Conservation (phyloP, 2,329 filamentous ascomycete species). For the Nemania sp. region DNA sequence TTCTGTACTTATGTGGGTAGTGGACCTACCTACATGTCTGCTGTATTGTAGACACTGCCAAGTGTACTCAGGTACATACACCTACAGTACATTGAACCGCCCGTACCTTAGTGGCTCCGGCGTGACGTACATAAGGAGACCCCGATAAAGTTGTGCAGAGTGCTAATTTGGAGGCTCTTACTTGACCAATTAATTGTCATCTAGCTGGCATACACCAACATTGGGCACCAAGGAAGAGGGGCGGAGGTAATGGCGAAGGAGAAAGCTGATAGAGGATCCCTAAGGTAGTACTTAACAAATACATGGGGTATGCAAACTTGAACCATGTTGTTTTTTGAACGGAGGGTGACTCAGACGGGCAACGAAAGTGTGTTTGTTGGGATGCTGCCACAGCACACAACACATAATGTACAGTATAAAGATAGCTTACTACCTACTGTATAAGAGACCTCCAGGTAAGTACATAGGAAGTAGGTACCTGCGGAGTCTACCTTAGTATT, state of each 20-base stretch:
- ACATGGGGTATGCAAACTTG: neutral
- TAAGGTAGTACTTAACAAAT: no score
- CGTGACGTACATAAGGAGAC: slow-evolving; percentile 23
- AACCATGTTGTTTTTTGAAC: neutral
- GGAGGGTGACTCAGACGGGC: slow-evolving; percentile 20
- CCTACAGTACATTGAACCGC: no score
- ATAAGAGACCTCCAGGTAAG: no score
- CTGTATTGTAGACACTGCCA: no score
- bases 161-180: slow-evolving; percentile 14
- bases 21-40: no score
- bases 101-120: slow-evolving; percentile 16
- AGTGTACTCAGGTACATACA: no score
- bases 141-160: slow-evolving; percentile 16
- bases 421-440: no score
- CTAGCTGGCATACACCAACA: slow-evolving; percentile 15
- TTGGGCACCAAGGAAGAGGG: slow-evolving; percentile 29
- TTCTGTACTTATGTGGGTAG: no score
- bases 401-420: neutral
- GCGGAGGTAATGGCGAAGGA: neutral
- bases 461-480: no score
- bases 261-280: slow-evolving; percentile 3
- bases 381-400: neutral
- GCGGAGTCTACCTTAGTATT: neutral
- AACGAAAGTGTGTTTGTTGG: neutral
- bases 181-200: slow-evolving; percentile 12